phyloP scores from a whole-genome alignment of 2,329 filamentous ascomycete species.

The Metarhizium album region DNA sequence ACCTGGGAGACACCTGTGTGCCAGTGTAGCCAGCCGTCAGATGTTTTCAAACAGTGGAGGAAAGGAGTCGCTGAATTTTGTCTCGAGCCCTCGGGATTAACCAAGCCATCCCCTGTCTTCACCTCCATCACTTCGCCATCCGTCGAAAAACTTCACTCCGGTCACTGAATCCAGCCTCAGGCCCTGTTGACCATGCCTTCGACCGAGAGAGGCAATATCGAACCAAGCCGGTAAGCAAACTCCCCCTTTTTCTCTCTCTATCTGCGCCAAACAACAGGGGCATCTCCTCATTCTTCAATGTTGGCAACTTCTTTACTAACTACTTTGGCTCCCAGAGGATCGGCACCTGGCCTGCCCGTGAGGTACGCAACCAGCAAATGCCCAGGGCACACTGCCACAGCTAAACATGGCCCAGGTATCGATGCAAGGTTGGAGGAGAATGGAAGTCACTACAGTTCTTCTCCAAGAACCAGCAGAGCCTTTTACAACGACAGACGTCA shows the following conservation, averaged over 20 bases:
- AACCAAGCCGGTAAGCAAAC: neutral
- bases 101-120: too few species aligned
- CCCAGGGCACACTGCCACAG: neutral
- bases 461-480: conserved; percentile 21
- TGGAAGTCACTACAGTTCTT: conserved; percentile 22
- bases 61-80: too few species aligned
- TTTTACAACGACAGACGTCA: conserved; percentile 12
- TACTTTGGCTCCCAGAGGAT: neutral
- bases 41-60: neutral
- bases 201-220: neutral
- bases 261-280: too few species aligned
- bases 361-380: neutral
- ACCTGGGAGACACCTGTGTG: neutral
- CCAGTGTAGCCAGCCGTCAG: neutral
- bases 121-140: too few species aligned
- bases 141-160: too few species aligned
- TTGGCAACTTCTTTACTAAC: neutral
- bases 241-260: too few species aligned
- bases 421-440: conserved; percentile 26
- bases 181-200: neutral
- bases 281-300: neutral
- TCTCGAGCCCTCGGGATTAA: too few species aligned
- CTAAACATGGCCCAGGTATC: conserved; percentile 14
- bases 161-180: too few species aligned
- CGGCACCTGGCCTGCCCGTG: neutral